Conservation (phyloP, 2,329 filamentous ascomycete genomes). For the Colletotrichum incanum region DNA sequence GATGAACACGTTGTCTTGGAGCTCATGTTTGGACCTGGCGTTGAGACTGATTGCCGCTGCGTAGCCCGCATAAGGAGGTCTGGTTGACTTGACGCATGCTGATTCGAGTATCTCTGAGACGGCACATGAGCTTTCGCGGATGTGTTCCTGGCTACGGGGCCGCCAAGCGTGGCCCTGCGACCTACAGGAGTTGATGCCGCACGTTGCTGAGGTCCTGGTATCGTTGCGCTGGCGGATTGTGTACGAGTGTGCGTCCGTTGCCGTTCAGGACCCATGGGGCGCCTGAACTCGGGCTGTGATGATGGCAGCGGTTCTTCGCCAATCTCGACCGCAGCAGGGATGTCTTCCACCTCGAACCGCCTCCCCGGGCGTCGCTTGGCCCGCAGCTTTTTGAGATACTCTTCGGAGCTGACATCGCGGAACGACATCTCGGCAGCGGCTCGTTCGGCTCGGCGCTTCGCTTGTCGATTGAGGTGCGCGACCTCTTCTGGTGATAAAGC, state of each 20-base stretch:
- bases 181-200: background rate
- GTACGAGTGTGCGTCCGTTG: background rate
- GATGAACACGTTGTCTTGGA: background rate
- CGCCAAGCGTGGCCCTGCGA: background rate
- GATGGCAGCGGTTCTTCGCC: constrained; percentile 8
- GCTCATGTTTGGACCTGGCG: background rate
- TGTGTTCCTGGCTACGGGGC: background rate
- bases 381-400: constrained; percentile 28
- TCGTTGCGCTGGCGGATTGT: background rate
- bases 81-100: constrained; percentile 12
- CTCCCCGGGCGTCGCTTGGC: constrained; percentile 32
- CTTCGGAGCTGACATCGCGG: constrained; percentile 32
- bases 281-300: background rate
- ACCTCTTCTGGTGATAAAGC: constrained; percentile 25
- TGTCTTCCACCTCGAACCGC: constrained; percentile 24
- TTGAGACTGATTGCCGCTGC: background rate
- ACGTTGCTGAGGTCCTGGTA: background rate
- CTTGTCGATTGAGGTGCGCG: constrained; percentile 34
- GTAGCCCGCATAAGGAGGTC: constrained; percentile 6
- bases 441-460: constrained; percentile 34
- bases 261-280: background rate
- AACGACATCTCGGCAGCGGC: constrained; percentile 39
- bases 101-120: background rate
- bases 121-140: background rate
- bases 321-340: constrained; percentile 34